Percentiles rank a stretch among this genome's conserved stretches.
Conservation (phyloP, 163 green algal species). For the Scenedesmus sp. region DNA sequence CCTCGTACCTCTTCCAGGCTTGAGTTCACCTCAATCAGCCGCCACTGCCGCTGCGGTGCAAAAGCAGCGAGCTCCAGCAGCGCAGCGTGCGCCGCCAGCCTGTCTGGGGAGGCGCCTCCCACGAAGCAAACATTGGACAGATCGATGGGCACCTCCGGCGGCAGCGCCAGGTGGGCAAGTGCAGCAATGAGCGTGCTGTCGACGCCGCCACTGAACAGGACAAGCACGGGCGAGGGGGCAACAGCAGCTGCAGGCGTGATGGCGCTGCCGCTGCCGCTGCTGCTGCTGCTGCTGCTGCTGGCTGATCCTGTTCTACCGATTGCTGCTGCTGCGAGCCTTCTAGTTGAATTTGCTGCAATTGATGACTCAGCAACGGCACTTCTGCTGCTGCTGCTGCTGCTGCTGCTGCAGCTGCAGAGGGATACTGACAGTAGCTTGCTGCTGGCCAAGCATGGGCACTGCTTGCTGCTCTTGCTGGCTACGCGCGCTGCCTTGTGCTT, state of each 20-base stretch:
- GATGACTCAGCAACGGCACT: neutral
- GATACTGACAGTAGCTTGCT: neutral
- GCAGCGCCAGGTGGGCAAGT: conserved; percentile 77
- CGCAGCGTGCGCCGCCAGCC: conserved; percentile 75
- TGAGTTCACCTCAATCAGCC: conserved; percentile 77
- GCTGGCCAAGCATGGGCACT: neutral
- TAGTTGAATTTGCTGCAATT: neutral
- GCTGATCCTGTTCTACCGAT: neutral
- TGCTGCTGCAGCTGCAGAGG: neutral
- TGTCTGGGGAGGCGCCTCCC: conserved; percentile 82
- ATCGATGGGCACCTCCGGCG: conserved; percentile 80
- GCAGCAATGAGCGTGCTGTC: conserved; percentile 93
- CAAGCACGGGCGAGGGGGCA: conserved; percentile 68
- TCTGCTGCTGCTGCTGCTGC: neutral
- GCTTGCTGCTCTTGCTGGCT: conserved; percentile 37
- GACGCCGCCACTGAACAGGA: conserved; percentile 96
- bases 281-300: neutral
- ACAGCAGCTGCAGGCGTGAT: neutral
- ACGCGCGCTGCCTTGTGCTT: neutral
- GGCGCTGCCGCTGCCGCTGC: neutral
- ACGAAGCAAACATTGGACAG: conserved; percentile 95
- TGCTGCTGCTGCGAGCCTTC: neutral
- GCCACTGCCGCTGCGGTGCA: conserved; percentile 80
- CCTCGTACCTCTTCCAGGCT: conserved; percentile 76
- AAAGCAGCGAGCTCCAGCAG: conserved; percentile 76